Percentiles rank a stretch among this genome's conserved stretches.
Evolutionary conservation across 2,329 filamentous ascomycete genomes (phyloP).

Genomic region (Hymenoscyphus infarciens): DNA sequence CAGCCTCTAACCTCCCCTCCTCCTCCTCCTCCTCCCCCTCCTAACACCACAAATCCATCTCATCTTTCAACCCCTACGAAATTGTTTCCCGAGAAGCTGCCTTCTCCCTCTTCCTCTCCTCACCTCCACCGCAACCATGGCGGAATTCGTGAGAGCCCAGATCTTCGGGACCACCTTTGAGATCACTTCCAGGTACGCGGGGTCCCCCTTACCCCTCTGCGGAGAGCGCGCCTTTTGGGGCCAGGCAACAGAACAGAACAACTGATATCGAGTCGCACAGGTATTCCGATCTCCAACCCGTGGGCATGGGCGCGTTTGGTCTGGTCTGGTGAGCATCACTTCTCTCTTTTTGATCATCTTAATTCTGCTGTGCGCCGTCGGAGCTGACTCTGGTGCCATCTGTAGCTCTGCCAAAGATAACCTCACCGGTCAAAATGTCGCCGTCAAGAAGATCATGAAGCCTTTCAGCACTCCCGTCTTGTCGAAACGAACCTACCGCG

Average conservation of each 20-base stretch:
- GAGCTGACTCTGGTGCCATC: slow-evolving; percentile 15
- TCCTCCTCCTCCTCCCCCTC: no score
- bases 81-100: neutral
- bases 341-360: neutral
- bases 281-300: slow-evolving; percentile 96
- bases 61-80: neutral
- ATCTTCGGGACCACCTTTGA: slow-evolving; percentile 99
- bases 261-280: slow-evolving; percentile 45
- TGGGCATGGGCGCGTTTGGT: slow-evolving; percentile 98
- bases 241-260: slow-evolving; percentile 1
- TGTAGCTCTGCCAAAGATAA: slow-evolving; percentile 92
- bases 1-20: neutral
- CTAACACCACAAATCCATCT: neutral
- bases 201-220: slow-evolving; percentile 16
- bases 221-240: slow-evolving; percentile 5
- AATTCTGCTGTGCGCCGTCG: neutral
- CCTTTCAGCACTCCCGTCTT: slow-evolving; percentile 98
- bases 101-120: neutral
- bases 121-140: slow-evolving; percentile 58
- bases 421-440: slow-evolving; percentile 93
- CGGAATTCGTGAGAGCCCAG: slow-evolving; percentile 98
- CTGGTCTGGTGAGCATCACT: slow-evolving; percentile 76
- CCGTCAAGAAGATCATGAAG: slow-evolving; percentile 99
- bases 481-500: slow-evolving; percentile 95
- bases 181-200: slow-evolving; percentile 87